These are phyloP conservation scores for Sugiyamaella mastotermitis DNA, from an alignment of 805 yeast species.

Conservation along the genomic window DNA sequence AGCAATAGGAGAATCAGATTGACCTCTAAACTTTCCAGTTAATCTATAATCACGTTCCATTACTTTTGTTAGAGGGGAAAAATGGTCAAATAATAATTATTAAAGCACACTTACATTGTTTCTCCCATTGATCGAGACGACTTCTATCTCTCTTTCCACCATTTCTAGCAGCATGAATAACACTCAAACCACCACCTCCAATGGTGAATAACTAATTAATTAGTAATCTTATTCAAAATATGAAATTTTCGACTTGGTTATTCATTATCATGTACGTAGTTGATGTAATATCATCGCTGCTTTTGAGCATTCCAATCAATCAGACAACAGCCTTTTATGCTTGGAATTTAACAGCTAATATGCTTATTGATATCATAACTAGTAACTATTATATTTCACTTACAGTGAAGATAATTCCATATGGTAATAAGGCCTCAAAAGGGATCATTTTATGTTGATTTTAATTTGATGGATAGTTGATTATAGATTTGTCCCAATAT, in stretches of 20 bases:
- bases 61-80: constrained; percentile 24
- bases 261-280: constrained; percentile 2
- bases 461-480: not conserved
- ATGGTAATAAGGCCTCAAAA: constrained; percentile 62
- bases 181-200: constrained; percentile 48
- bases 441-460: constrained; percentile 38
- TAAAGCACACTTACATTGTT: constrained; percentile 31
- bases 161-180: constrained; percentile 39
- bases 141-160: constrained; percentile 50
- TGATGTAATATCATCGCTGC: not conserved
- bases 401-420: constrained; percentile 49
- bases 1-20: constrained; percentile 58
- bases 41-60: constrained; percentile 72
- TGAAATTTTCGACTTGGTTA: not conserved
- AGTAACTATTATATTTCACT: no score
- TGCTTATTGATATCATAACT: no score
- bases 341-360: no score
- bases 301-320: not conserved
- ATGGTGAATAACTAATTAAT: constrained; percentile 38
- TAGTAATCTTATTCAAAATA: not conserved
- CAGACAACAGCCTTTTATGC: no score
- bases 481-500: not conserved
- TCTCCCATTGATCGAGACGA: constrained; percentile 50
- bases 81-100: not conserved
- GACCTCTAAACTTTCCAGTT: constrained; percentile 71